Conservation (phyloP, 2,329 filamentous ascomycete species). For the Zymoseptoria crescenta region DNA sequence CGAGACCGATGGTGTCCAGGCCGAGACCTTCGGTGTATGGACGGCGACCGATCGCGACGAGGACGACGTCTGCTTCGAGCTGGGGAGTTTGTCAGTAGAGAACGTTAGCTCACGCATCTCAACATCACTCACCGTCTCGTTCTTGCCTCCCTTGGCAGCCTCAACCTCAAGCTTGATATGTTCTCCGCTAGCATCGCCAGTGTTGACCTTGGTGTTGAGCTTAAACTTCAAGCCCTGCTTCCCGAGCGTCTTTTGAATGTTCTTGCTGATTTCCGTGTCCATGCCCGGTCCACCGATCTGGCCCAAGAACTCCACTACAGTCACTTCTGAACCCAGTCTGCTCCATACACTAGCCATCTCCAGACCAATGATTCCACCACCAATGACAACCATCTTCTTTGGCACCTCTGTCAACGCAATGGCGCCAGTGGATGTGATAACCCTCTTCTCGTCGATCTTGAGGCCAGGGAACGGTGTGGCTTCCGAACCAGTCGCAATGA, state of each 20-base stretch:
- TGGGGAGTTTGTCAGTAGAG: slow-evolving; percentile 32
- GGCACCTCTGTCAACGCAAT: slow-evolving; percentile 84
- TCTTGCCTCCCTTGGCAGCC: slow-evolving; percentile 91
- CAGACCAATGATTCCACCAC: slow-evolving; percentile 95
- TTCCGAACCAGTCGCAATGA: slow-evolving; percentile 94
- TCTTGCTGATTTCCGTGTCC: slow-evolving; percentile 89
- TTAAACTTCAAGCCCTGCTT: slow-evolving; percentile 99
- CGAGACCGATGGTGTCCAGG: slow-evolving; percentile 86
- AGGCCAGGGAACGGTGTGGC: slow-evolving; percentile 93
- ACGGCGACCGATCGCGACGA: slow-evolving; percentile 91
- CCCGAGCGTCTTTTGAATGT: slow-evolving; percentile 80
- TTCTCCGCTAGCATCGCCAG: slow-evolving; percentile 72
- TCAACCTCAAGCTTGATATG: slow-evolving; percentile 78
- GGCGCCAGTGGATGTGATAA: slow-evolving; percentile 92
- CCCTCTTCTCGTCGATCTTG: slow-evolving; percentile 93
- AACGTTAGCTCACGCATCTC: background rate
- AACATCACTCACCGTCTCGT: slow-evolving; percentile 62
- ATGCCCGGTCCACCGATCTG: slow-evolving; percentile 98
- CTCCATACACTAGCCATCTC: slow-evolving; percentile 99
- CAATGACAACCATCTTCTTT: slow-evolving; percentile 94
- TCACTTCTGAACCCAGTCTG: slow-evolving; percentile 84
- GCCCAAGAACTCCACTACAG: slow-evolving; percentile 90
- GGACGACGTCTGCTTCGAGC: slow-evolving; percentile 90
- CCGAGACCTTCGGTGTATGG: slow-evolving; percentile 89
- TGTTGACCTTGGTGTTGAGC: slow-evolving; percentile 88